A percentile compares a stretch with the other conserved stretches of the same genome.
Conservation (phyloP, 1,284 basidiomycete species). For the Cutaneotrichosporon daszewskae region DNA sequence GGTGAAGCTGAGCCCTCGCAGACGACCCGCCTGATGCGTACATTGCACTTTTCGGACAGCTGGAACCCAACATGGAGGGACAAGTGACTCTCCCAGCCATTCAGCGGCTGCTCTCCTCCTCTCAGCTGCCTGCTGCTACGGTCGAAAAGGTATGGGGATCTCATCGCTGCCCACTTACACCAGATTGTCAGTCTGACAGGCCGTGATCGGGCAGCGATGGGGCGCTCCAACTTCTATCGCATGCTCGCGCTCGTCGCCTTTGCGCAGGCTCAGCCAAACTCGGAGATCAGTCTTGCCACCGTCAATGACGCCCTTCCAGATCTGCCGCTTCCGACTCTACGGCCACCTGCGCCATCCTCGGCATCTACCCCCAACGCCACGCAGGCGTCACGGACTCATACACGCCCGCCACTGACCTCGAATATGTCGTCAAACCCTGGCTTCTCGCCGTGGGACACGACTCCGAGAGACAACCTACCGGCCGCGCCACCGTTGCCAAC, state of each 20-base stretch:
- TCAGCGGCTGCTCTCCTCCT: slow-evolving; percentile 68
- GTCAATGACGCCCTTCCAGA: slow-evolving; percentile 66
- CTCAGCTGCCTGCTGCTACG: slow-evolving; percentile 67
- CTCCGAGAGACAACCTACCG: slow-evolving; percentile 17
- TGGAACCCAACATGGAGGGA: slow-evolving; percentile 62
- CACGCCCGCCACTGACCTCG: slow-evolving; percentile 3
- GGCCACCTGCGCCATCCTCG: slow-evolving; percentile 12
- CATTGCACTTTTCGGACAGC: slow-evolving; percentile 62
- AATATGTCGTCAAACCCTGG: background rate
- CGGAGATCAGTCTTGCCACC: slow-evolving; percentile 60
- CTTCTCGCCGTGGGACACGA: slow-evolving; percentile 38
- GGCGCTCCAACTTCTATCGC: slow-evolving; percentile 67
- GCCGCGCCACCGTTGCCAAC: background rate
- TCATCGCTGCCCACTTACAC: background rate
- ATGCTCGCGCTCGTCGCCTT: slow-evolving; percentile 77
- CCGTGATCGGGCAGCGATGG: slow-evolving; percentile 2
- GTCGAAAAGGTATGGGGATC: slow-evolving; percentile 67
- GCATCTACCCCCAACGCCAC: slow-evolving; percentile 1
- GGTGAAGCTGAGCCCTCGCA: no score
- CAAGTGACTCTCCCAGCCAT: slow-evolving; percentile 73
- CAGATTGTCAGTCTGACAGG: slow-evolving; percentile 70
- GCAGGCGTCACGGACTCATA: slow-evolving; percentile 4
- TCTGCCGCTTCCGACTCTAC: slow-evolving; percentile 62
- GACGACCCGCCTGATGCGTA: slow-evolving; percentile 75
- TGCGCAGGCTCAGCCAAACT: slow-evolving; percentile 51